Conservation (phyloP, 1,284 basidiomycete genomes). For the Ustilago xerochloae region DNA sequence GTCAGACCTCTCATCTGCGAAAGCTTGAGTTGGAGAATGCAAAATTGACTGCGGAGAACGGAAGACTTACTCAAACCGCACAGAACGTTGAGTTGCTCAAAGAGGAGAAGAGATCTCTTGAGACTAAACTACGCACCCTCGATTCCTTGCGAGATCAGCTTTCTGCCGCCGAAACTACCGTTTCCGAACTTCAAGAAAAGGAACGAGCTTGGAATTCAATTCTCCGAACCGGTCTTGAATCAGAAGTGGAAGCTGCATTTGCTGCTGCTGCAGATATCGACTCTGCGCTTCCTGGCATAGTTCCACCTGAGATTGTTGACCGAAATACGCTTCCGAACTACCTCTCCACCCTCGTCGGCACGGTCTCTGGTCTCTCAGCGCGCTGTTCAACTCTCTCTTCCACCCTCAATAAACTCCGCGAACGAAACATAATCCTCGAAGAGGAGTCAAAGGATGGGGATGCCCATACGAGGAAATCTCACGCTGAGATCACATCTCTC, state of each 20-base stretch:
- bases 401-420: constrained; percentile 41
- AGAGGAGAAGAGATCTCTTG: constrained; percentile 60
- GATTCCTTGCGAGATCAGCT: constrained; percentile 46
- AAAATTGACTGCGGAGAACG: constrained; percentile 47
- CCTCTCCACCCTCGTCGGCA: constrained; percentile 48
- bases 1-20: constrained; percentile 32
- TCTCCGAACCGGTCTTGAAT: constrained; percentile 15
- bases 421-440: constrained; percentile 37
- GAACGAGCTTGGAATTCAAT: constrained; percentile 36
- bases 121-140: constrained; percentile 48
- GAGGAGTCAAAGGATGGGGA: constrained; percentile 48
- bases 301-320: constrained; percentile 24
- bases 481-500: constrained; percentile 53
- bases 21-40: constrained; percentile 52
- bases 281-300: constrained; percentile 5
- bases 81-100: constrained; percentile 54
- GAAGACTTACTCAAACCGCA: constrained; percentile 33
- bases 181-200: constrained; percentile 54
- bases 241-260: constrained; percentile 37
- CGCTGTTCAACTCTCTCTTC: constrained; percentile 36
- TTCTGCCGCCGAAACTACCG: constrained; percentile 47
- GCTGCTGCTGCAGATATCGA: constrained; percentile 41
- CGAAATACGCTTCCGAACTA: constrained; percentile 43
- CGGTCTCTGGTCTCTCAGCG: constrained; percentile 42
- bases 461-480: constrained; percentile 48